A percentile compares a stretch with the other conserved stretches of the same genome.
Evolutionary conservation across 2,329 filamentous ascomycete genomes (phyloP).

Genomic region (Graphilbum sp.): DNA sequence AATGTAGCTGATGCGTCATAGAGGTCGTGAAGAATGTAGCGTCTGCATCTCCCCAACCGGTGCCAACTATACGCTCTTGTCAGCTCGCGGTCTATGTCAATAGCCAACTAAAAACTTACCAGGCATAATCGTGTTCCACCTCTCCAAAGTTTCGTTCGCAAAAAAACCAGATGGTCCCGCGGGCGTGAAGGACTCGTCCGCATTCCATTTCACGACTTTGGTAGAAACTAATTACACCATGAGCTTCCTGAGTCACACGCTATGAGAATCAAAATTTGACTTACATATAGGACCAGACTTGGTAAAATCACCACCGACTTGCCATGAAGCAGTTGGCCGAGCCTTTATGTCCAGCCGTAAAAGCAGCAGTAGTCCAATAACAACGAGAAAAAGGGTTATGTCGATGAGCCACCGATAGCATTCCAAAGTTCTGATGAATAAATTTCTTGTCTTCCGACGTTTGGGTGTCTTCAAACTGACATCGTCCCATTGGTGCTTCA

Average conservation of each 20-base stretch:
- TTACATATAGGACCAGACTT: slow-evolving; percentile 19
- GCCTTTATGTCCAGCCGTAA: slow-evolving; percentile 6
- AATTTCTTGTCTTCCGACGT: slow-evolving; percentile 6
- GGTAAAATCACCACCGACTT: slow-evolving; percentile 23
- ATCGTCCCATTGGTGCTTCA: slow-evolving; percentile 14
- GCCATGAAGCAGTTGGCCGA: slow-evolving; percentile 9
- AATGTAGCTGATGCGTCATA: slow-evolving; percentile 24
- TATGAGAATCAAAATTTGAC: too few relatives aligned
- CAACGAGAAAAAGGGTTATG: slow-evolving; percentile 16
- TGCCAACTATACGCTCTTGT: slow-evolving; percentile 10
- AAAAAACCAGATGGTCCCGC: slow-evolving; percentile 22
- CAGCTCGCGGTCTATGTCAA: too few relatives aligned
- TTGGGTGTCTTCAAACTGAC: slow-evolving; percentile 4
- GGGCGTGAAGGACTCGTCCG: slow-evolving; percentile 22
- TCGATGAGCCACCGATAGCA: slow-evolving; percentile 18
- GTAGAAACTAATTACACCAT: slow-evolving; percentile 22
- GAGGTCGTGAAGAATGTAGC: slow-evolving; percentile 23
- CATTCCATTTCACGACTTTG: slow-evolving; percentile 20
- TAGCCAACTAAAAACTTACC: too few relatives aligned
- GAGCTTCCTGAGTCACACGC: too few relatives aligned
- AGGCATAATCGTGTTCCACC: slow-evolving; percentile 24
- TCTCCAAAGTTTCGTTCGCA: slow-evolving; percentile 17
- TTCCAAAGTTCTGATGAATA: background rate
- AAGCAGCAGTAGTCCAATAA: slow-evolving; percentile 14
- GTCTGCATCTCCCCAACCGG: slow-evolving; percentile 18